These are phyloP conservation scores for Didymella exigua DNA, from an alignment of 2,329 filamentous ascomycete genomes.

Conservation along the genomic window DNA sequence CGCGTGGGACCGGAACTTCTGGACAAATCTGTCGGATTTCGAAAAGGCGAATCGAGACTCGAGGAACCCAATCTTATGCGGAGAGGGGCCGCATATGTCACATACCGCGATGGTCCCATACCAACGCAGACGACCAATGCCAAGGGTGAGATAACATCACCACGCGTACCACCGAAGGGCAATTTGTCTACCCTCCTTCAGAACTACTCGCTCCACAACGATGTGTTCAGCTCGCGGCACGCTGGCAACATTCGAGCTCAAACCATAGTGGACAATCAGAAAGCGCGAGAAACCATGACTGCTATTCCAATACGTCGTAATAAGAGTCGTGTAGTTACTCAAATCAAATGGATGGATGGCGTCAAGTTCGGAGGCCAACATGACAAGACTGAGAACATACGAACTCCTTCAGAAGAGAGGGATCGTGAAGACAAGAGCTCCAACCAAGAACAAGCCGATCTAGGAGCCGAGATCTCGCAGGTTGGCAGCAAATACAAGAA, in stretches of 20 bases:
- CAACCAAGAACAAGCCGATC: constrained; percentile 51
- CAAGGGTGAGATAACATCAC: constrained; percentile 26
- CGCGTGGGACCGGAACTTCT: constrained; percentile 70
- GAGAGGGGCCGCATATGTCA: constrained; percentile 83
- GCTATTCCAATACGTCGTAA: constrained; percentile 57
- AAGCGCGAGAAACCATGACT: constrained; percentile 51
- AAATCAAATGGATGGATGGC: constrained; percentile 69
- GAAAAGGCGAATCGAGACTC: constrained; percentile 69
- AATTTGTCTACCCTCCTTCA: constrained; percentile 37
- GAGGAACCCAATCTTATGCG: constrained; percentile 75
- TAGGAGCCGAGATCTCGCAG: constrained; percentile 66
- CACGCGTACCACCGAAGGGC: constrained; percentile 29
- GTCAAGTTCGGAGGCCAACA: constrained; percentile 62
- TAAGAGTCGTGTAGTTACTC: constrained; percentile 59
- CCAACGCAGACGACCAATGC: constrained; percentile 22
- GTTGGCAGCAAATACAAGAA: constrained; percentile 67
- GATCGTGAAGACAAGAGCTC: constrained; percentile 30
- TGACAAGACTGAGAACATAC: constrained; percentile 30
- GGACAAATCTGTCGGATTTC: constrained; percentile 70
- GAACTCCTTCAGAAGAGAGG: constrained; percentile 23
- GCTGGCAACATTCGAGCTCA: constrained; percentile 11
- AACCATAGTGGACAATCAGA: constrained; percentile 9
- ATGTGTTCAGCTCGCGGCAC: constrained; percentile 15
- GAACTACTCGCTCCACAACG: constrained; percentile 25
- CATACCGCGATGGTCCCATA: constrained; percentile 68